Percentiles rank a stretch among this genome's conserved stretches.
phyloP scores from a whole-genome alignment of 257 asterid genomes.

The Handroanthus guayacan region DNA sequence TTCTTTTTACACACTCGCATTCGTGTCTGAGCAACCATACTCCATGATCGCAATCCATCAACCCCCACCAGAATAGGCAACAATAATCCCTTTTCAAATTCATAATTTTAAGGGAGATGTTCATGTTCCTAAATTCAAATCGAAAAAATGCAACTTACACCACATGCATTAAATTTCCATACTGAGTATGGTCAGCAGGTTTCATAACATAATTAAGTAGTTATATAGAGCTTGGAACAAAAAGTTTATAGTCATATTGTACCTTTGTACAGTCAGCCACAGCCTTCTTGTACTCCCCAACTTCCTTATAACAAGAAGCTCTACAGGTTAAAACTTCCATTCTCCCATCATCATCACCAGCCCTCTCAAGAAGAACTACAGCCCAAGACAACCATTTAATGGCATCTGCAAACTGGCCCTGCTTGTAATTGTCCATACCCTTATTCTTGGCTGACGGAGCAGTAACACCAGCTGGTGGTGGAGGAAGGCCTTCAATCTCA shows the following conservation, averaged over 20 bases:
- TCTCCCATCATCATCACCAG: slow-evolving; percentile 52
- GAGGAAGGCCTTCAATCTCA: slow-evolving; percentile 95
- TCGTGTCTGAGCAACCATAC: too few species aligned
- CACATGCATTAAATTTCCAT: neutral
- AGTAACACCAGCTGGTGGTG: slow-evolving; percentile 84
- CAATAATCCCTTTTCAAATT: neutral
- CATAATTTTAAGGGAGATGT: too few species aligned
- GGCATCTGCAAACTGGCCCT: slow-evolving; percentile 96
- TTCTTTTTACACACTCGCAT: too few species aligned
- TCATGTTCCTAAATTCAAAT: neutral
- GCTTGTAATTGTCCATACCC: slow-evolving; percentile 62
- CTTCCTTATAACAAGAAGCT: slow-evolving; percentile 97
- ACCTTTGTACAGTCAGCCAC: slow-evolving; percentile 99
- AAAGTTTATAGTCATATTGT: slow-evolving; percentile 10
- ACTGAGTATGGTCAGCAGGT: neutral
- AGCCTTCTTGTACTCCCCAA: slow-evolving; percentile 98
- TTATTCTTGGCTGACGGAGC: slow-evolving; percentile 70
- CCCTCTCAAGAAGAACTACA: slow-evolving; percentile 75
- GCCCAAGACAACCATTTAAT: slow-evolving; percentile 79
- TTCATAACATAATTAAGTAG: neutral
- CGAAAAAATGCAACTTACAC: neutral
- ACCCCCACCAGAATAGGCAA: too few species aligned
- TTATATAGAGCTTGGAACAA: neutral
- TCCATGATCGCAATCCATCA: too few species aligned
- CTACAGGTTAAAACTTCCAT: slow-evolving; percentile 59